Percentiles rank a stretch among this genome's conserved stretches.
Evolutionary conservation across 192 early-diverging fungal species (phyloP).

Genomic region (Geranomyces michiganensis): DNA sequence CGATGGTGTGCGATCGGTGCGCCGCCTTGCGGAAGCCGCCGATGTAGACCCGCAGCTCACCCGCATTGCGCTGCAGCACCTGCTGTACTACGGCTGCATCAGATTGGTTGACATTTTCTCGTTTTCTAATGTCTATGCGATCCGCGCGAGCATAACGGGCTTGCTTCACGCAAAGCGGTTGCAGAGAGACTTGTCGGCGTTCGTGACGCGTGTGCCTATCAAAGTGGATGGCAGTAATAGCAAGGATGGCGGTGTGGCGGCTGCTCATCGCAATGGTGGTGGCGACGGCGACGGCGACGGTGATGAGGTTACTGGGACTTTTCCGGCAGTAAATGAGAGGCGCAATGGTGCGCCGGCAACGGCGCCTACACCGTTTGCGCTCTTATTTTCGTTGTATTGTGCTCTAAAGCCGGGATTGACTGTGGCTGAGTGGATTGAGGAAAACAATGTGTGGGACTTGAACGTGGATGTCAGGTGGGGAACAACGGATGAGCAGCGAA

Average conservation of each 20-base stretch:
- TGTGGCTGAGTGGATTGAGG: constrained; percentile 85
- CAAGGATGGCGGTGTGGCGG: neutral
- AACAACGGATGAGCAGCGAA: too few species aligned
- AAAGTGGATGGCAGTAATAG: neutral
- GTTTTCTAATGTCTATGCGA: constrained; percentile 87
- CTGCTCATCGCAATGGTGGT: neutral
- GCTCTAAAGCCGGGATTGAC: constrained; percentile 75
- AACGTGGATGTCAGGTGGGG: constrained; percentile 85
- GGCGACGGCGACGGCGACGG: too few species aligned
- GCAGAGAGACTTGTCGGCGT: constrained; percentile 77
- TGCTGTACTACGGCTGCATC: constrained; percentile 93
- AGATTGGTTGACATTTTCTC: constrained; percentile 89
- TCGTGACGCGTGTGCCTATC: constrained; percentile 52
- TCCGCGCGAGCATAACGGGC: constrained; percentile 63
- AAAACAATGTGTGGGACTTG: constrained; percentile 64
- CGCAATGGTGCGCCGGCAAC: neutral
- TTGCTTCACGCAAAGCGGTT: constrained; percentile 59
- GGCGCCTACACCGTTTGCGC: constrained; percentile 62
- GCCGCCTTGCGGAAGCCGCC: constrained; percentile 74
- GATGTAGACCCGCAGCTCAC: constrained; percentile 79
- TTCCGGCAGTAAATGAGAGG: neutral
- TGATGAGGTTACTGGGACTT: neutral
- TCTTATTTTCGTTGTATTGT: constrained; percentile 79
- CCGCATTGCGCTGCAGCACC: constrained; percentile 81
- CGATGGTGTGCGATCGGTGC: constrained; percentile 85